Conservation (phyloP, 805 yeast species). For the Peterozyma xylosa region DNA sequence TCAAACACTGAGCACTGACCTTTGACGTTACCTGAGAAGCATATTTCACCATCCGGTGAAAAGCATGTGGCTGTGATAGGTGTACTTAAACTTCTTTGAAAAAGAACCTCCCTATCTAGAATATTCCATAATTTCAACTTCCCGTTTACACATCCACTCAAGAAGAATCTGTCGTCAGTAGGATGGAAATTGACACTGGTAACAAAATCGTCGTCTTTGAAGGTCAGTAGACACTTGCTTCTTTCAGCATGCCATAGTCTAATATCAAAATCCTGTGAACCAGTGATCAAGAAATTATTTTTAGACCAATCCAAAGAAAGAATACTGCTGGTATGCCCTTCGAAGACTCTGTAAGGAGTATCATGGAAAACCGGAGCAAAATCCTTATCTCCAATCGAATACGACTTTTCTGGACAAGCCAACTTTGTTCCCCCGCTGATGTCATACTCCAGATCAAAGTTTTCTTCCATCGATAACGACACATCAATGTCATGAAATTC, state of each 20-base stretch:
- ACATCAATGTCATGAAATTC: background rate
- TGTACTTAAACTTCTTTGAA: slow-evolving; percentile 51
- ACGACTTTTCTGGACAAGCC: slow-evolving; percentile 5
- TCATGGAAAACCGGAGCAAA: slow-evolving; percentile 78
- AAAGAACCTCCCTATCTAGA: slow-evolving; percentile 60
- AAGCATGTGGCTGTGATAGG: slow-evolving; percentile 70
- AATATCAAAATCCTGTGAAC: slow-evolving; percentile 82
- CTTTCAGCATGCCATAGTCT: slow-evolving; percentile 81
- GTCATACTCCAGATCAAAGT: background rate
- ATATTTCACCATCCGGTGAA: slow-evolving; percentile 54
- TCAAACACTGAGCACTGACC: slow-evolving; percentile 59
- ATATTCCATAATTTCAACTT: slow-evolving; percentile 78
- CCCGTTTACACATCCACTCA: slow-evolving; percentile 76
- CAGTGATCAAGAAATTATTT: slow-evolving; percentile 59
- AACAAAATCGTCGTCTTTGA: slow-evolving; percentile 73
- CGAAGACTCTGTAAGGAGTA: slow-evolving; percentile 49
- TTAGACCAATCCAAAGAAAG: slow-evolving; percentile 83
- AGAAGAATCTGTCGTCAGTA: slow-evolving; percentile 76
- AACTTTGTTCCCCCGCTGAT: slow-evolving; percentile 4
- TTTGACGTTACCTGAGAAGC: slow-evolving; percentile 71
- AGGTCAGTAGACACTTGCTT: slow-evolving; percentile 51
- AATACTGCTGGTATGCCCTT: slow-evolving; percentile 65
- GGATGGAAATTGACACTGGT: slow-evolving; percentile 79
- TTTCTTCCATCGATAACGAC: slow-evolving; percentile 5
- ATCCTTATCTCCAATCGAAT: slow-evolving; percentile 11